Evolutionary conservation across 257 asterid species (phyloP).

Genomic region (Cynanchum wilfordii): DNA sequence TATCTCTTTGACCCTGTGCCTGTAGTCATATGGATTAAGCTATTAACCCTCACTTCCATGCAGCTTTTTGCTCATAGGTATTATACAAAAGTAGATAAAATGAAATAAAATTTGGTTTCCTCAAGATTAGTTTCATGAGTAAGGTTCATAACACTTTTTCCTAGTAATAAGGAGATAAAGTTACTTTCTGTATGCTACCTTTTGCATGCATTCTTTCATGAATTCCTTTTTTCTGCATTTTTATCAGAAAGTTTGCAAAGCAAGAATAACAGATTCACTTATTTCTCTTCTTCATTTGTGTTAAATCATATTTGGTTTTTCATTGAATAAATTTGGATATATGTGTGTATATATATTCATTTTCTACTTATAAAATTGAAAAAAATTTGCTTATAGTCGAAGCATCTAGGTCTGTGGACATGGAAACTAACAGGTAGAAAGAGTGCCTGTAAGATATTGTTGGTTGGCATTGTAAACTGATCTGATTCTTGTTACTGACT

Average conservation of each 20-base stretch:
- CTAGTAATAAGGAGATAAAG: neutral
- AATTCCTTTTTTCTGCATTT: neutral
- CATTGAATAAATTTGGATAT: neutral
- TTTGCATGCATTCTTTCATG: too few species aligned
- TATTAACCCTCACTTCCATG: neutral
- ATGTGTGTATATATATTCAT: neutral
- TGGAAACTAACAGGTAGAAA: neutral
- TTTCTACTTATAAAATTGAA: neutral
- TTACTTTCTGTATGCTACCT: neutral
- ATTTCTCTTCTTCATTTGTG: neutral
- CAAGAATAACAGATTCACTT: neutral
- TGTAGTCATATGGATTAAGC: neutral
- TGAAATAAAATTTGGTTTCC: neutral
- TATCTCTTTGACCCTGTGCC: neutral
- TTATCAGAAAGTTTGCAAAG: neutral
- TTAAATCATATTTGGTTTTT: neutral
- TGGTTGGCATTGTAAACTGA: neutral
- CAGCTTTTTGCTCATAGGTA: neutral
- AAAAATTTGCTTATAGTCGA: neutral
- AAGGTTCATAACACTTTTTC: too few species aligned
- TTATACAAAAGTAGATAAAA: neutral
- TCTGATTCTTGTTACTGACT: constrained; percentile 6
- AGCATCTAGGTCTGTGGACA: neutral
- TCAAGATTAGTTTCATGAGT: too few species aligned
- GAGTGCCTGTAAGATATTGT: neutral